Evolutionary conservation across 371 early-diverging fungal species (phyloP).

Genomic region (Syncephalastrum contaminatum): DNA sequence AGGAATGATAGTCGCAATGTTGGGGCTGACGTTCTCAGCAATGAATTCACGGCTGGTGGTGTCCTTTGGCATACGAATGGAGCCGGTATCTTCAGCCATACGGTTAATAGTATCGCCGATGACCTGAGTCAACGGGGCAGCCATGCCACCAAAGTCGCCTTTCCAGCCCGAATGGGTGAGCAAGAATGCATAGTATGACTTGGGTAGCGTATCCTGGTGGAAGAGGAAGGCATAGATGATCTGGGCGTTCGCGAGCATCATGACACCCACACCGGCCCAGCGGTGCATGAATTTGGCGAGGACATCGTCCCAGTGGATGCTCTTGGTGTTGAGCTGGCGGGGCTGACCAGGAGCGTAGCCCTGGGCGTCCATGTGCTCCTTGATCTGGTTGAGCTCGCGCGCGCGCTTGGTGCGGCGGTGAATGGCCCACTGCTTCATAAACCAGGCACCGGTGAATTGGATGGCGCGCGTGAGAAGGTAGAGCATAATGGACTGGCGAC

Average conservation of each 20-base stretch:
- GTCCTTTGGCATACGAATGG: conserved; percentile 45
- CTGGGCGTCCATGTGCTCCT: conserved; percentile 22
- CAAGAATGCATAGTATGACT: conserved; percentile 65
- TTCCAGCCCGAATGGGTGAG: conserved; percentile 66
- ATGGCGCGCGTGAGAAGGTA: conserved; percentile 77
- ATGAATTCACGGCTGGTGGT: conserved; percentile 49
- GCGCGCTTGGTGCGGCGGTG: conserved; percentile 31
- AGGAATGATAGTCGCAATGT: conserved; percentile 51
- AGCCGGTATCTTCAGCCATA: conserved; percentile 29
- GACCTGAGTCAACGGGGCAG: conserved; percentile 42
- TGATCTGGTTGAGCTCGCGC: conserved; percentile 13
- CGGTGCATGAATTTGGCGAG: conserved; percentile 51
- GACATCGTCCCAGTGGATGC: conserved; percentile 48
- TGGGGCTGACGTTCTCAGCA: conserved; percentile 53
- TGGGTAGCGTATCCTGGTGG: conserved; percentile 61
- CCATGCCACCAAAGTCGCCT: conserved; percentile 55
- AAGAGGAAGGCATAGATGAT: conserved; percentile 65
- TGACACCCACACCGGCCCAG: conserved; percentile 59
- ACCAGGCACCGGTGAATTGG: conserved; percentile 71
- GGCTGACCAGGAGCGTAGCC: conserved; percentile 24
- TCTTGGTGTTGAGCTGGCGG: conserved; percentile 14
- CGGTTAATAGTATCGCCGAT: conserved; percentile 40
- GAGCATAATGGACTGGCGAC: conserved; percentile 76
- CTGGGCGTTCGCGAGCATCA: conserved; percentile 68
- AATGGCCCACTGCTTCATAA: conserved; percentile 63